Conservation (phyloP, 2,329 filamentous ascomycete species). For the Raffaelea albimanens region DNA sequence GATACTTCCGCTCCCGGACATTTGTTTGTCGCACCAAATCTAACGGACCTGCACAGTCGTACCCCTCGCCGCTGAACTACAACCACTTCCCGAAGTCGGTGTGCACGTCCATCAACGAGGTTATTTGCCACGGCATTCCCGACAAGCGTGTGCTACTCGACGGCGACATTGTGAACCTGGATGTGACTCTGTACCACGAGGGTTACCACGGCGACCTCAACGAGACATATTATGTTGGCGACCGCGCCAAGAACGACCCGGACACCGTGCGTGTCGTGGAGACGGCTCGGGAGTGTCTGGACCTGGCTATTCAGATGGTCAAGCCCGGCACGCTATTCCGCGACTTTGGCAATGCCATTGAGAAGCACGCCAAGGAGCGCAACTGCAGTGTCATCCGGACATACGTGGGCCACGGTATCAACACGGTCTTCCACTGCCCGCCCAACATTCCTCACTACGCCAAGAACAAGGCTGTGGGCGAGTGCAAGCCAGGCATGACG, state of each 20-base stretch:
- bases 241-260: conserved; percentile 72
- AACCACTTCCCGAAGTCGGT: conserved; percentile 96
- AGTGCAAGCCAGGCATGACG: conserved; percentile 92
- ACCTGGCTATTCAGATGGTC: conserved; percentile 83
- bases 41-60: conserved; percentile 50
- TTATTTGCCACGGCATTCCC: conserved; percentile 97
- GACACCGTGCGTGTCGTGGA: conserved; percentile 88
- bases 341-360: conserved; percentile 89
- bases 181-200: conserved; percentile 87
- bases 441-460: conserved; percentile 96
- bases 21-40: neutral
- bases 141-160: conserved; percentile 80
- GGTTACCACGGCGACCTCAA: conserved; percentile 96
- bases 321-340: conserved; percentile 90
- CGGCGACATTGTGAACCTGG: conserved; percentile 95
- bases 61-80: conserved; percentile 92
- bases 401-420: conserved; percentile 94
- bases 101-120: conserved; percentile 92
- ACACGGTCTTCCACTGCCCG: conserved; percentile 83
- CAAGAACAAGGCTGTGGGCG: conserved; percentile 94
- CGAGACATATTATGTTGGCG: conserved; percentile 96
- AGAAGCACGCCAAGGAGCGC: conserved; percentile 81
- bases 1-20: neutral
- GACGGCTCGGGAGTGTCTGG: conserved; percentile 76
- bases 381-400: conserved; percentile 88